These are phyloP conservation scores for Triticum dicoccoides DNA, from an alignment of 176 grass and related monocot genomes.

Conservation along the genomic window DNA sequence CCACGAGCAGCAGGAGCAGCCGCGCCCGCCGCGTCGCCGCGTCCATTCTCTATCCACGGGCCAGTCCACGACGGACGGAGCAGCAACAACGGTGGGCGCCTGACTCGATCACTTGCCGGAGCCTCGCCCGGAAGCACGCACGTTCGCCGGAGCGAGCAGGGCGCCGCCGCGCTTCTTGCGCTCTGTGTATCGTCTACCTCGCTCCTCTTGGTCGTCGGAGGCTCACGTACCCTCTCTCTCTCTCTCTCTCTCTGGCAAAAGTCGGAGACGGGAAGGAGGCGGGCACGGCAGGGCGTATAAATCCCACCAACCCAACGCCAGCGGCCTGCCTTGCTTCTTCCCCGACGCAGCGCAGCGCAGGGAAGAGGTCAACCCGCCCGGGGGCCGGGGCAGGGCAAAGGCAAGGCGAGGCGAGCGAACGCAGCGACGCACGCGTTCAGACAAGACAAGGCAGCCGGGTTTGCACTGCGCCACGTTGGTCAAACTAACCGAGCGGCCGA, in stretches of 20 bases:
- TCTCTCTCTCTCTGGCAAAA: neutral
- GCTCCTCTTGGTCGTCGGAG: neutral
- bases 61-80: neutral
- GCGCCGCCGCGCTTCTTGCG: neutral
- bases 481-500: neutral
- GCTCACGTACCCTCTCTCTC: neutral
- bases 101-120: neutral
- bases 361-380: constrained; percentile 36
- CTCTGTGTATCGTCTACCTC: neutral
- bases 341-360: neutral
- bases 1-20: neutral
- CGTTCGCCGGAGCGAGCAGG: neutral
- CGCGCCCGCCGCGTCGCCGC: constrained; percentile 6
- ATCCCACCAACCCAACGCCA: neutral
- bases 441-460: neutral
- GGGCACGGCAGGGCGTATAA: neutral
- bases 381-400: neutral
- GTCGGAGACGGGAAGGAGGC: neutral
- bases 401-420: neutral
- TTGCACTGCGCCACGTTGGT: neutral
- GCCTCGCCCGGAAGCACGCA: neutral
- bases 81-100: neutral
- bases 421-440: neutral
- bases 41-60: neutral
- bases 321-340: neutral